Base-by-base conservation (phyloP, 441 rosid species). In the Aquilaria agallochum region DNA sequence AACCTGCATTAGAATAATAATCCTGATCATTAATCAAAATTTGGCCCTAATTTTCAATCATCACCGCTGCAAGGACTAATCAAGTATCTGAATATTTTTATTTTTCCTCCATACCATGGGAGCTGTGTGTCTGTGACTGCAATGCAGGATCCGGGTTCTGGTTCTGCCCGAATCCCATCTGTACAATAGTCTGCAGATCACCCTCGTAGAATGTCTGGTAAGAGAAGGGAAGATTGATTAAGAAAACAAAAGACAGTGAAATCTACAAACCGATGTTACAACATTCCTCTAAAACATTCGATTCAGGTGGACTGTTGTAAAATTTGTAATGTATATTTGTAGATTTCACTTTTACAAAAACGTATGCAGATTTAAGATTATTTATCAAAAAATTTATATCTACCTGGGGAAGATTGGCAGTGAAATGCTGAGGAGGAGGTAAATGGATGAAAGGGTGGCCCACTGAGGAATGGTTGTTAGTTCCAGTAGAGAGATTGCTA, bases 101-200 rank as follows among this genome's bases (percentile, higher is more conserved):
- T 45, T 12, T 13, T 53, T 50, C 9, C 3, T 0, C 50, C 59
- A 55, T 68, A 82, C 94, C 81, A 33, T 64, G 68, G 53, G 74
- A 69, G 50, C 62, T 60, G 9, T 63, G 73, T n/a, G 73, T 60
- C 11, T 63, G 74, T 15, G 73, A 48, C 15, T 74, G 71, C 59
- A 63, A 31, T 32, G 67, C 60, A 55, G 76, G 40, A 59, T 73
- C 72, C 14, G 12, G 44, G 44, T 55, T 74, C 5, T 63, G 73
- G 58, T 71, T 82, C 60, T 84, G 92, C 15, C 66, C 75, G 30
- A 80, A 85, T 50, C 97, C 96, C 94, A 86, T 84, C 40, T 83
- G 89, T 60, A 91, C 89, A 60, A 94, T 68, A 68, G 84, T 81
- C 58, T 86, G 94, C 60, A 94, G 75, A 66, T 94, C 97, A 69